Percentiles rank a stretch among this genome's conserved stretches.
Evolutionary conservation across 164 flowering plant genomes (phyloP).

Genomic region (Paratinospora sagittata): DNA sequence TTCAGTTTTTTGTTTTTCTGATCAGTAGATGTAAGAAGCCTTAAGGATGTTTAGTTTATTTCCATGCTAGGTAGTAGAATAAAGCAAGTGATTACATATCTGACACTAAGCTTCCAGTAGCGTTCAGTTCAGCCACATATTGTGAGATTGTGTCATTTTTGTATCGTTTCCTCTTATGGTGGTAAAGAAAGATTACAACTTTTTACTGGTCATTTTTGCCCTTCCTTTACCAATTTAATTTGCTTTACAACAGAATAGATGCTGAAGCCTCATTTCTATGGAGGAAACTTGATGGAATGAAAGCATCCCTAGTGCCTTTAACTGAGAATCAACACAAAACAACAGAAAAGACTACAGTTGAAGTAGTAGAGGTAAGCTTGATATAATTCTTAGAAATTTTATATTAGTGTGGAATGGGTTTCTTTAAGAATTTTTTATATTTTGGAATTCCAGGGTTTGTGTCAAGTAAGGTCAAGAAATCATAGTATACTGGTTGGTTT

Average conservation of each 20-base stretch:
- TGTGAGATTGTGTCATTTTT: too few species aligned
- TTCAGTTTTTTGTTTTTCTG: too few species aligned
- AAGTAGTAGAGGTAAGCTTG: constrained; percentile 49
- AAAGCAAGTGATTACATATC: too few species aligned
- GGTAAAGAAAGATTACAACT: background rate
- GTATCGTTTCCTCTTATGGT: background rate
- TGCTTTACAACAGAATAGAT: constrained; percentile 70
- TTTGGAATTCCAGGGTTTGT: background rate
- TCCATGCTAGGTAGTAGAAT: too few species aligned
- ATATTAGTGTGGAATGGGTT: background rate
- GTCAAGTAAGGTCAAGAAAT: too few species aligned
- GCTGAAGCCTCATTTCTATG: constrained; percentile 54
- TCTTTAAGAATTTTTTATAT: background rate
- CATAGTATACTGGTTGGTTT: background rate
- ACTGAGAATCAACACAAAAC: constrained; percentile 27
- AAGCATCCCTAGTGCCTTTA: constrained; percentile 20
- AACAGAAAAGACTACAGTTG: constrained; percentile 23
- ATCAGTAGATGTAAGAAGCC: too few species aligned
- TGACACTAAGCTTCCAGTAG: too few species aligned
- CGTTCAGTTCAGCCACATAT: too few species aligned
- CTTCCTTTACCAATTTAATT: background rate
- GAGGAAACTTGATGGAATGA: constrained; percentile 48
- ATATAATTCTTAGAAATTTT: background rate
- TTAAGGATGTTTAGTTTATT: too few species aligned
- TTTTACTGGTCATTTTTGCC: background rate